These are phyloP conservation scores for Wickerhamomyces hampshirensis DNA, from an alignment of 805 yeast species.

Conservation along the genomic window DNA sequence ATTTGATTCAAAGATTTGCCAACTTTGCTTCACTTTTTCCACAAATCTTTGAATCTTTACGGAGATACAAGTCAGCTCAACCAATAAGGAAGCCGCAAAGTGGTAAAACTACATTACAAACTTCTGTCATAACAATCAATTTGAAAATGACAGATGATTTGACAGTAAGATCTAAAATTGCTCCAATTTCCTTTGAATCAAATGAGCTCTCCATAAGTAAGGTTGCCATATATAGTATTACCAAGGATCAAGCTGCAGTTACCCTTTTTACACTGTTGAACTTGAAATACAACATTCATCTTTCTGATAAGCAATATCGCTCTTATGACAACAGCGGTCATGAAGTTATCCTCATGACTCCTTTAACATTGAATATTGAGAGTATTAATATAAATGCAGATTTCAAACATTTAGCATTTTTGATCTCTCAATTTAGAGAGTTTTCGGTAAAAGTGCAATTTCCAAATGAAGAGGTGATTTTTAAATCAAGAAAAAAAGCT, in stretches of 20 bases:
- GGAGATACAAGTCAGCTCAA: constrained; percentile 8
- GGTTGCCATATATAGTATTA: constrained; percentile 18
- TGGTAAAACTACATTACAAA: constrained; percentile 13
- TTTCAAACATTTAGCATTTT: constrained; percentile 23
- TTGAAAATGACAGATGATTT: constrained; percentile 6
- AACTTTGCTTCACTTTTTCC: constrained; percentile 26
- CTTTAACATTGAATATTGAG: constrained; percentile 14
- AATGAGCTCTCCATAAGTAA: constrained; percentile 30
- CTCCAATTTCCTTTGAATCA: constrained; percentile 43
- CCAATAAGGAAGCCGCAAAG: constrained; percentile 3
- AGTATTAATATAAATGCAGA: constrained; percentile 27
- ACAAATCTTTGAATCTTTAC: constrained; percentile 23
- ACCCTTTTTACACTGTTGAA: constrained; percentile 20
- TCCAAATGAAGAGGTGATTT: constrained; percentile 14
- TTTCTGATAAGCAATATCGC: constrained; percentile 19
- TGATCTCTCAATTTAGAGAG: constrained; percentile 6
- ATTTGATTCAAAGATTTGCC: constrained; percentile 24
- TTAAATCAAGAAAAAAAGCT: constrained; percentile 22
- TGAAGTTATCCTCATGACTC: constrained; percentile 21
- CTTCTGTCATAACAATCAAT: constrained; percentile 15
- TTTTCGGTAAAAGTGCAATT: constrained; percentile 10
- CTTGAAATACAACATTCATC: constrained; percentile 11
- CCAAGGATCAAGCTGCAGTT: constrained; percentile 13
- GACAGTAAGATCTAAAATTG: constrained; percentile 26
- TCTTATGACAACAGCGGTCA: constrained; percentile 27